phyloP scores from a whole-genome alignment of 2,329 filamentous ascomycete genomes.

The Gaeumannomyces sp. region DNA sequence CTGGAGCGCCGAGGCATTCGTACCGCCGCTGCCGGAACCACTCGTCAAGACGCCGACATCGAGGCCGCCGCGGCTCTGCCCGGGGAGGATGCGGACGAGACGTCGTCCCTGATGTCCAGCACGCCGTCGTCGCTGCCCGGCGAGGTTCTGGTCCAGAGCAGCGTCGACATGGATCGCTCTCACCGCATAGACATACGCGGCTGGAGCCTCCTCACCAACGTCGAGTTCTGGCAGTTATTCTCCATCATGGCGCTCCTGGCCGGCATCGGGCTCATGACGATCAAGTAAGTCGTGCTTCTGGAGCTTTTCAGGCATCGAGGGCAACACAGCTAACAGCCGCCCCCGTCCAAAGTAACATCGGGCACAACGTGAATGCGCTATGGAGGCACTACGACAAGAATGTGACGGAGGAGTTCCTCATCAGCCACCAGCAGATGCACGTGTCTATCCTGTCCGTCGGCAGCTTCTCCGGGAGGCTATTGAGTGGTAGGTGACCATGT shows the following conservation, averaged over 20 bases:
- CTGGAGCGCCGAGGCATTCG: constrained; percentile 6
- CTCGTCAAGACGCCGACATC: neutral
- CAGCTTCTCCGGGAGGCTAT: constrained; percentile 76
- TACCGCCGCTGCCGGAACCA: neutral
- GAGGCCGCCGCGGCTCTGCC: constrained; percentile 11
- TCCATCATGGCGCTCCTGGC: constrained; percentile 82
- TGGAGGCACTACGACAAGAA: constrained; percentile 81
- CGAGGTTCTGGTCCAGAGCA: constrained; percentile 48
- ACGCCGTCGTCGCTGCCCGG: constrained; percentile 46
- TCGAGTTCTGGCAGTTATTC: constrained; percentile 91
- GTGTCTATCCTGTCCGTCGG: constrained; percentile 89
- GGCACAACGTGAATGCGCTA: constrained; percentile 78
- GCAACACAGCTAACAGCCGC: neutral
- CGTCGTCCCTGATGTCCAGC: constrained; percentile 65
- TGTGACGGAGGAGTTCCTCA: constrained; percentile 66
- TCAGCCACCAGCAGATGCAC: constrained; percentile 79
- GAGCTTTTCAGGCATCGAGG: too few species aligned
- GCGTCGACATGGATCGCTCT: constrained; percentile 66
- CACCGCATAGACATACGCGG: constrained; percentile 89
- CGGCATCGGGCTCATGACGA: constrained; percentile 95
- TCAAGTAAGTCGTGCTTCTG: constrained; percentile 63
- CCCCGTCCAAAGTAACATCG: constrained; percentile 67
- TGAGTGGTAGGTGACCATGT: constrained; percentile 49
- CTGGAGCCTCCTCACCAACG: constrained; percentile 59
- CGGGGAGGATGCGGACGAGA: constrained; percentile 52